A percentile compares a stretch with the other conserved stretches of the same genome.
Evolutionary conservation across 768 basidiomycete genomes (phyloP).

Genomic region (Macrolepiota dolichaula): DNA sequence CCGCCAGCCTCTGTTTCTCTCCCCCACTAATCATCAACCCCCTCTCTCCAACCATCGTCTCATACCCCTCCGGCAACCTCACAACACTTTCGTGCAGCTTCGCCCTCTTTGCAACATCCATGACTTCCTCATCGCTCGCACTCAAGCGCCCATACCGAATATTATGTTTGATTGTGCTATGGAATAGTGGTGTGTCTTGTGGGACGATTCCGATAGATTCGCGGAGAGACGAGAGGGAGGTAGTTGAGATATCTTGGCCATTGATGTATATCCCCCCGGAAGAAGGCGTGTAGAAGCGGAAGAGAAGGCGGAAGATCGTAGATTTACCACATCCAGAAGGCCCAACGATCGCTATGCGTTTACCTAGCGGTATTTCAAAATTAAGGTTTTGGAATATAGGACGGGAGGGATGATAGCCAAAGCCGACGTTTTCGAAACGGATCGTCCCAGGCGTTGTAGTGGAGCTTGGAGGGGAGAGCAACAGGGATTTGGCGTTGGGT

Average conservation of each 20-base stretch:
- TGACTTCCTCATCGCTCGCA: constrained; percentile 88
- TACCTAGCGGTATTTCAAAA: constrained; percentile 92
- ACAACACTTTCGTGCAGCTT: constrained; percentile 81
- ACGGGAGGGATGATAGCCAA: constrained; percentile 88
- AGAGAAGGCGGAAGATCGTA: constrained; percentile 90
- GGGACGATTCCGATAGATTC: constrained; percentile 88
- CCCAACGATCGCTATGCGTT: constrained; percentile 96
- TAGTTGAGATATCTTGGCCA: constrained; percentile 76
- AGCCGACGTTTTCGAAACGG: constrained; percentile 87
- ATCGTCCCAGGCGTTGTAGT: constrained; percentile 59
- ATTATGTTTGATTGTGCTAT: constrained; percentile 93
- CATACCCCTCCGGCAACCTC: constrained; percentile 81
- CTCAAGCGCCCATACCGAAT: constrained; percentile 87
- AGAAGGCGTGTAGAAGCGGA: constrained; percentile 88
- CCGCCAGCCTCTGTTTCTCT: constrained; percentile 95
- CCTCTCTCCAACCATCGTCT: constrained; percentile 91
- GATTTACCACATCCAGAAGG: constrained; percentile 98
- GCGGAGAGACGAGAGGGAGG: constrained; percentile 73
- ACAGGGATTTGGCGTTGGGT: constrained; percentile 62
- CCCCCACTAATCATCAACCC: constrained; percentile 99
- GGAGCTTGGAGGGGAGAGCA: constrained; percentile 33
- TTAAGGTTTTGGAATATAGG: constrained; percentile 87
- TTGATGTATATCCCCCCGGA: constrained; percentile 84
- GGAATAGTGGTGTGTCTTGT: constrained; percentile 97
- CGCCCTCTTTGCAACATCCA: constrained; percentile 78